phyloP scores from a whole-genome alignment of 2,329 filamentous ascomycete genomes.

The Fusarium sp. region DNA sequence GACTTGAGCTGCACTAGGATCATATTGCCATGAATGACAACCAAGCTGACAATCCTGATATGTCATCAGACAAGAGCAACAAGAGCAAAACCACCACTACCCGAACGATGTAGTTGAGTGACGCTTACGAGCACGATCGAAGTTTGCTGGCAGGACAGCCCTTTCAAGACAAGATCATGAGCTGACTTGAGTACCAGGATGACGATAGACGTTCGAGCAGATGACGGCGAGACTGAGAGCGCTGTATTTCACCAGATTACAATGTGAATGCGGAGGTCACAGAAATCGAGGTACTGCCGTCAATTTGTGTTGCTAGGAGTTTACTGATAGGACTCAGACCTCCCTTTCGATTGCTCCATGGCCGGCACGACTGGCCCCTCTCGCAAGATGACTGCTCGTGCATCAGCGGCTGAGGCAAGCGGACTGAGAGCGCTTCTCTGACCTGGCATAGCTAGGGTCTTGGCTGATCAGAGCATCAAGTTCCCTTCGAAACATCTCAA shows the following conservation, averaged over 20 bases:
- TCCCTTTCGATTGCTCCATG: not conserved
- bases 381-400: not conserved
- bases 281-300: too few species aligned
- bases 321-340: not conserved
- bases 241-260: too few species aligned
- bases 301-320: too few species aligned
- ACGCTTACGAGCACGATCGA: fast-evolving
- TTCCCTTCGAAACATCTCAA: slow-evolving; percentile 32
- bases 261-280: not conserved
- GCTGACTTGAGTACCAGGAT: not conserved
- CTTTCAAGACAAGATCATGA: too few species aligned
- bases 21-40: not conserved
- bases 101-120: fast-evolving
- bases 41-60: not conserved
- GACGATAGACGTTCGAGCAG: not conserved
- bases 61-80: not conserved
- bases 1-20: not conserved
- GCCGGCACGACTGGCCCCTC: not conserved
- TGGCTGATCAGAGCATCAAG: not conserved
- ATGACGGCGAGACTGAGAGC: too few species aligned
- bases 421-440: not conserved
- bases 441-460: not conserved
- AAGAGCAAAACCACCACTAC: not conserved
- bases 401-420: not conserved
- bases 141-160: too few species aligned